Evolutionary conservation across 257 asterid species (phyloP), one percentile per base, ranked within the genome.

Genomic region (Cruciata laevipes): DNA sequence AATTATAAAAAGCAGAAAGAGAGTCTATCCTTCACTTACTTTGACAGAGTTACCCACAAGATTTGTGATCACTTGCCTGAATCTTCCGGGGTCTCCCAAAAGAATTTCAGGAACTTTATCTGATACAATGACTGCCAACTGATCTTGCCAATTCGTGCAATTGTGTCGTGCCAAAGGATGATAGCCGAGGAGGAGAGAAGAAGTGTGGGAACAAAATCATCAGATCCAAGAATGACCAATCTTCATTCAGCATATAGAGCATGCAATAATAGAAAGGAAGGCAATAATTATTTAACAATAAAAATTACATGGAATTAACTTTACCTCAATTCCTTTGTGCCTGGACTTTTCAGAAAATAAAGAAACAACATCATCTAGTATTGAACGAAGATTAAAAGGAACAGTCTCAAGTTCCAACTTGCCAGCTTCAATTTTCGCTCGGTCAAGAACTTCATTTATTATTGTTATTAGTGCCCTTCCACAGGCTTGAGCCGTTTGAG

Each of bases 11-110:
- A 32, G 23, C 51, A 60, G 47, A 27, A 63, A 10, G 60, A 61
- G 31, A 16, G 58, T 13, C 38, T 23, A 68, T 35, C 21, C 35
- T 65, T 52, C 66, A 80, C 95, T 83, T 86, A 89, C 98, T 82
- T 92, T 92, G 69, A 92, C 97, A 1, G 98, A 92, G 86, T 92
- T 92, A 58, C 95, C 95, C 33, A 92, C 97, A 61, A 92, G 96
- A 75, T 92, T 92, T 70, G 87, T 92, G 57, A 92, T 86, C 75
- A 89, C 97, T 82, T 92, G 98, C 69, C 98, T 73, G 79, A 92
- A 87, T 79, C 98, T 84, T 78, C 98, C 95, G 1, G 98, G 96
- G 76, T 92, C 98, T 61, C 98, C 98, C 71, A 86, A 70, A 33
- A 89, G 88, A 47, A 85, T 74, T 71, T 87, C 89, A 31, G 98